Percentiles rank a stretch among this genome's conserved stretches.
Evolutionary conservation across 1,284 basidiomycete genomes (phyloP).

Genomic region (Cryptococcus sp.): DNA sequence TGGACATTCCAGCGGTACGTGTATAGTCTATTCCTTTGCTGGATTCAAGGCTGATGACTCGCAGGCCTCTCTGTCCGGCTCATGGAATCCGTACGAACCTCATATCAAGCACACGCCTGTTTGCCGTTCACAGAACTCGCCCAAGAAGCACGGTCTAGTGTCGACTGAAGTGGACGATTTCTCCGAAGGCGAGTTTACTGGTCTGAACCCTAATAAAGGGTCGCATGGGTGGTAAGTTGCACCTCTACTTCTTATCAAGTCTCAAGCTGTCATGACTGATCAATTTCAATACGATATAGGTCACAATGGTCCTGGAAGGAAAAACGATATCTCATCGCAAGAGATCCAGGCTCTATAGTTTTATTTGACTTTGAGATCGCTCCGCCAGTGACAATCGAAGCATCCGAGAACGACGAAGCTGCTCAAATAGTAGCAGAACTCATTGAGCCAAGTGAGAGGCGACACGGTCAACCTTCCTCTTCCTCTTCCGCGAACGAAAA

Average conservation of each 20-base stretch:
- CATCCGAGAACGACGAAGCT: conserved; percentile 6
- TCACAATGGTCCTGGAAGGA: conserved; percentile 42
- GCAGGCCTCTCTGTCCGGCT: conserved; percentile 15
- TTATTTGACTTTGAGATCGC: conserved; percentile 36
- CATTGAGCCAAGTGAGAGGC: neutral
- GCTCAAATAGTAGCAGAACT: conserved; percentile 4
- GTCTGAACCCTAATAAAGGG: conserved; percentile 19
- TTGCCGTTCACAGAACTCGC: conserved; percentile 43
- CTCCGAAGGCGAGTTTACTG: conserved; percentile 14
- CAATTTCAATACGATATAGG: conserved; percentile 11
- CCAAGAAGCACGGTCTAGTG: conserved; percentile 21
- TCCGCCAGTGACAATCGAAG: conserved; percentile 8
- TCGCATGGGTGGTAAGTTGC: conserved; percentile 34
- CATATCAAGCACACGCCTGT: conserved; percentile 22
- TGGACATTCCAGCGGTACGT: conserved; percentile 28
- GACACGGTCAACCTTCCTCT: neutral
- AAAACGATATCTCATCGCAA: conserved; percentile 43
- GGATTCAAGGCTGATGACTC: too few species aligned
- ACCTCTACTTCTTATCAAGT: too few species aligned
- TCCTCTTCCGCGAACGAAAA: conserved; percentile 8
- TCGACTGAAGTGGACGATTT: conserved; percentile 20
- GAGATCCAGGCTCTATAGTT: conserved; percentile 33
- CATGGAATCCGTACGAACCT: conserved; percentile 14
- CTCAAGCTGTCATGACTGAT: neutral
- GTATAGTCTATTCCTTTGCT: neutral